Base-by-base conservation (phyloP, 1,139 yeast genomes). In the Kazachstania sp. region DNA sequence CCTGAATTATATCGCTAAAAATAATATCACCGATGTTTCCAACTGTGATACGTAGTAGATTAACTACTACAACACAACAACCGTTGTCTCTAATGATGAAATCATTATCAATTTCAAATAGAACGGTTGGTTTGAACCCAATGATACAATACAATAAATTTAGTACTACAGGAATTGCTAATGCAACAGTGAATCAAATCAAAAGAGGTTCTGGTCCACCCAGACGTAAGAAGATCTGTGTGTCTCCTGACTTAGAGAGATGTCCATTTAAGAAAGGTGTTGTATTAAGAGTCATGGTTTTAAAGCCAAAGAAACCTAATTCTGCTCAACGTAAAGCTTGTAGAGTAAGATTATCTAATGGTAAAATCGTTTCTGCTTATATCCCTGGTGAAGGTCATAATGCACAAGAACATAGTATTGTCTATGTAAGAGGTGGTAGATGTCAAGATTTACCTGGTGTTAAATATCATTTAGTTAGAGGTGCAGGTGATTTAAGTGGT, bases 331-430 rank as follows among this genome's bases (percentile, higher is more conserved):
- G 99, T 70, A 94, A 94, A 68, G 95, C 95, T 47, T 88, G 95
- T 57, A 83, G 97, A 72, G 98, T 94, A 29, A 78, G 96, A 67
- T 75, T 94, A 52, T 79, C 95, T 18, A 92, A 86, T 61, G 98
- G 98, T 32, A 83, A 82, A 56, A 83, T 86, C 45, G 78, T 92
- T 18, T 83, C 95, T 45, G 96, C 97, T 3, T 88, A 90, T 66
- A 92, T 94, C 51, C 97, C 97, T 12, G 99, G 99, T 49, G 97
- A 92, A 64, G 98, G 99, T 23, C 98, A 94, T 68, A 92, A 92
- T 63, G 92, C 95, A 39, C 97, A 92, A 71, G 99, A 94, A 69
- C 99, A 94, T 70, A 87, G 95, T 63, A 95, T 92, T 47, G 97
- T 94, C 2, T 78, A 83, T 48, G 95, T 94, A 2, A 79, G 98